These are phyloP conservation scores for Gossypium rotundifolium DNA, from an alignment of 345 rosid genomes.

Conservation along the genomic window DNA sequence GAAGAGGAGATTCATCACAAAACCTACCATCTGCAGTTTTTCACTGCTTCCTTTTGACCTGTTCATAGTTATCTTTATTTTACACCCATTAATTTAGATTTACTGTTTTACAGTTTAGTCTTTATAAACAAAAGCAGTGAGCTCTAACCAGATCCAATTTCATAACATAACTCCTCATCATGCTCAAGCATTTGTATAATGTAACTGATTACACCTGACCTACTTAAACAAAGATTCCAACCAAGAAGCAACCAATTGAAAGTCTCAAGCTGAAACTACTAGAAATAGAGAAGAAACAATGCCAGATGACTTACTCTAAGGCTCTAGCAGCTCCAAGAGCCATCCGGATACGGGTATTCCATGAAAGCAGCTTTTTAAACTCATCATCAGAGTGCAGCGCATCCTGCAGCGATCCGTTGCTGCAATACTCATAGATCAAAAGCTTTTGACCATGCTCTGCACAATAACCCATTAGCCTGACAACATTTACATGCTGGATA, in stretches of 20 bases:
- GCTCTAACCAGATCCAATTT: neutral
- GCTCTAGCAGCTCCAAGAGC: slow-evolving; percentile 96
- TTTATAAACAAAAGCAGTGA: neutral
- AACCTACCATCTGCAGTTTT: neutral
- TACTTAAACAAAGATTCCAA: neutral
- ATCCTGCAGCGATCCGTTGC: slow-evolving; percentile 78
- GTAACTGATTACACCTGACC: neutral
- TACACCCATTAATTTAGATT: neutral
- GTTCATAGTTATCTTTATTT: neutral
- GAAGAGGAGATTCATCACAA: neutral
- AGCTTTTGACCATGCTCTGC: slow-evolving; percentile 94
- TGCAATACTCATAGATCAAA: slow-evolving; percentile 80
- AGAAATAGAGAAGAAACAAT: slow-evolving; percentile 1
- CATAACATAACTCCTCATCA: neutral
- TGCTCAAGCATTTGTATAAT: neutral
- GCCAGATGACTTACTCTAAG: slow-evolving; percentile 61
- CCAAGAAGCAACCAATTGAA: neutral
- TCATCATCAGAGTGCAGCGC: slow-evolving; percentile 83
- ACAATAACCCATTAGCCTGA: slow-evolving; percentile 88
- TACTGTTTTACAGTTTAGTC: neutral
- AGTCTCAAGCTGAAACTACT: neutral
- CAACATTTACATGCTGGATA: slow-evolving; percentile 81
- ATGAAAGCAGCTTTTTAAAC: slow-evolving; percentile 50
- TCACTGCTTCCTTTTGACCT: neutral
- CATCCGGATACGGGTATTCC: slow-evolving; percentile 78